A percentile compares a stretch with the other conserved stretches of the same genome.
Evolutionary conservation across 768 basidiomycete genomes (phyloP).

Genomic region (Trametes gibbosa): DNA sequence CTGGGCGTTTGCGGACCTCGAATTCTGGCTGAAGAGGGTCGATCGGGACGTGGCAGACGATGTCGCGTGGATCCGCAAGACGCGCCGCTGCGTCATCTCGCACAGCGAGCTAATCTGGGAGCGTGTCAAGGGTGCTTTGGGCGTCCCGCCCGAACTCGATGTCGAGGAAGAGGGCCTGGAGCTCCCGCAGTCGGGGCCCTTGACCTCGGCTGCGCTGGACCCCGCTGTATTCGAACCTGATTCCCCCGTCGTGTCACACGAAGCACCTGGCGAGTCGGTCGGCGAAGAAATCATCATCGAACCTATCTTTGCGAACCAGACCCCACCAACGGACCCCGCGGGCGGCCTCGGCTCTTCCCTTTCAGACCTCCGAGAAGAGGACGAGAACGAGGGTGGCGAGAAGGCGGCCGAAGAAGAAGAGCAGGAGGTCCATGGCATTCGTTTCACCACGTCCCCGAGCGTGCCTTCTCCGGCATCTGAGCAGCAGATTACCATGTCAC

Average conservation of each 20-base stretch:
- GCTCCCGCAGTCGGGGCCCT: not conserved
- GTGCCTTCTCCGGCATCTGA: constrained; percentile 12
- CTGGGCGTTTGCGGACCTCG: constrained; percentile 75
- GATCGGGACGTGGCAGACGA: constrained; percentile 67
- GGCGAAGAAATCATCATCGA: constrained; percentile 29
- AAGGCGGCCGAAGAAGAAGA: constrained; percentile 38
- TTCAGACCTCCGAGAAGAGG: constrained; percentile 26
- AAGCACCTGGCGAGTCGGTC: not conserved
- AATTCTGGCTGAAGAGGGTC: constrained; percentile 61
- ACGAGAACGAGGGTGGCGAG: constrained; percentile 26
- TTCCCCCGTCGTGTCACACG: constrained; percentile 19
- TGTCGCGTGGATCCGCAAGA: constrained; percentile 66
- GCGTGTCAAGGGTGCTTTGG: constrained; percentile 81
- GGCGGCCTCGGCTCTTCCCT: constrained; percentile 22
- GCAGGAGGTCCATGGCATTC: constrained; percentile 28
- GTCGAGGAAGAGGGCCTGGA: constrained; percentile 41
- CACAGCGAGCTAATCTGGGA: constrained; percentile 91
- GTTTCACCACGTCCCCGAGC: constrained; percentile 26
- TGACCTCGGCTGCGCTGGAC: constrained; percentile 18
- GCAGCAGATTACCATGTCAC: constrained; percentile 19
- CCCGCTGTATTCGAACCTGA: constrained; percentile 23
- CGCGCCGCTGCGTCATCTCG: constrained; percentile 71
- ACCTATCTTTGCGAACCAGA: constrained; percentile 33
- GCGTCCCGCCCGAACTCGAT: constrained; percentile 83
- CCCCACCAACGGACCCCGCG: constrained; percentile 19